Evolutionary conservation across 1,284 basidiomycete genomes (phyloP).

Genomic region (Xerocomus nothofagi): DNA sequence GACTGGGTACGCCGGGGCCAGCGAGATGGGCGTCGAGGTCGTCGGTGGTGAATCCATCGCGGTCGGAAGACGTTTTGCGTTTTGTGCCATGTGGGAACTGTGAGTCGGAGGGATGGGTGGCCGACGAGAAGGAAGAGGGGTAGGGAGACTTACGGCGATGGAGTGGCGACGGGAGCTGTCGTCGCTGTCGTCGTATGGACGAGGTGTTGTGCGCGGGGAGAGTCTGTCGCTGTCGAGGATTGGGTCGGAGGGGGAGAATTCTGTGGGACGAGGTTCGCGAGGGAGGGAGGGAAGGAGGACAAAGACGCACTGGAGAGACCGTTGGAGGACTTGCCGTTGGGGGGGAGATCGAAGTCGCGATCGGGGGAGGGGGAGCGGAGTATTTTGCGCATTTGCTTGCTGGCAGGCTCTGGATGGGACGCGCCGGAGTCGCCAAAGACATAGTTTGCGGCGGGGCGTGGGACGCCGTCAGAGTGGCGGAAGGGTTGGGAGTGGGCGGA

Average conservation of each 20-base stretch:
- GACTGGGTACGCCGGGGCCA: constrained; percentile 64
- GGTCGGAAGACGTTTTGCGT: constrained; percentile 77
- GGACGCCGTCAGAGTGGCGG: too few relatives aligned
- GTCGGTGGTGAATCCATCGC: constrained; percentile 50
- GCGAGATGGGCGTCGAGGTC: constrained; percentile 65
- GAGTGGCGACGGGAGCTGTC: constrained; percentile 67
- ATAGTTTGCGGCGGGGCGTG: constrained; percentile 66
- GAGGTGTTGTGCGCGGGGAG: constrained; percentile 26
- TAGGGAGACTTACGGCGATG: constrained; percentile 48
- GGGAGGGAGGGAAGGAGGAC: not conserved
- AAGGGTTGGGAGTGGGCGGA: constrained; percentile 1
- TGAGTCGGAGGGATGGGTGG: constrained; percentile 35
- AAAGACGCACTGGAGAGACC: constrained; percentile 25
- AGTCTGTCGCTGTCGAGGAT: constrained; percentile 45
- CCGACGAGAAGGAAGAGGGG: not conserved
- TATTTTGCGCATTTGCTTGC: constrained; percentile 47
- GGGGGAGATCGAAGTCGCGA: constrained; percentile 25
- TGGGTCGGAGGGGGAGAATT: constrained; percentile 38
- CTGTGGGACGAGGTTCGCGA: constrained; percentile 19
- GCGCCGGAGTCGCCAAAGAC: constrained; percentile 64
- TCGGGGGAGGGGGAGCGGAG: constrained; percentile 52
- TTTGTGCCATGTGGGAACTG: constrained; percentile 63
- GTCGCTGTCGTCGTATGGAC: constrained; percentile 52
- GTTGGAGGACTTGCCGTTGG: constrained; percentile 24
- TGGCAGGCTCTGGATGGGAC: constrained; percentile 42